A percentile compares a stretch with the other conserved stretches of the same genome.
These are phyloP conservation scores for Aspergillus sp. DNA, from an alignment of 2,329 filamentous ascomycete species.

Conservation along the genomic window DNA sequence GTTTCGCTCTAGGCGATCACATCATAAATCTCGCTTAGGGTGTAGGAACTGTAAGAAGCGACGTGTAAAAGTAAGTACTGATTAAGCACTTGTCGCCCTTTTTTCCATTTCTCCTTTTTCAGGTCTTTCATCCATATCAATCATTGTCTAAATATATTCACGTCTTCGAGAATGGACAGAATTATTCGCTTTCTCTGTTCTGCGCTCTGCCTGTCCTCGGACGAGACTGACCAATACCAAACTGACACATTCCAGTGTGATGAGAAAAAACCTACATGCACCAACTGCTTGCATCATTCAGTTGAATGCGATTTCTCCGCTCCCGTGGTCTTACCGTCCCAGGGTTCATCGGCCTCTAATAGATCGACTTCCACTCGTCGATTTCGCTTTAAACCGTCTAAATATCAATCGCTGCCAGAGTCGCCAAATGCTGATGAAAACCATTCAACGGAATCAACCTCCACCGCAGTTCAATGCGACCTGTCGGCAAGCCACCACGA, in stretches of 20 bases:
- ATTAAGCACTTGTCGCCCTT: too few relatives aligned
- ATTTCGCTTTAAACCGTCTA: conserved; percentile 22
- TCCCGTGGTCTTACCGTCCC: background rate
- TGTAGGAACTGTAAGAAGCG: conserved; percentile 35
- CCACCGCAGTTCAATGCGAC: conserved; percentile 18
- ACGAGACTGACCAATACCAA: background rate
- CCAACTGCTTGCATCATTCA: conserved; percentile 29
- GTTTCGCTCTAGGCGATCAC: conserved; percentile 27
- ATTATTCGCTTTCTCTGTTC: background rate
- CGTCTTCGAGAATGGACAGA: background rate
- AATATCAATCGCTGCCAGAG: conserved; percentile 13
- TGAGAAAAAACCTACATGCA: conserved; percentile 32
- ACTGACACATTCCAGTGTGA: conserved; percentile 30
- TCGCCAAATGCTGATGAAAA: conserved; percentile 2
- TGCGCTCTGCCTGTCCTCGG: conserved; percentile 4
- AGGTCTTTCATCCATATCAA: background rate
- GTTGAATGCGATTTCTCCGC: conserved; percentile 27
- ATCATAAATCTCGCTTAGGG: conserved; percentile 35
- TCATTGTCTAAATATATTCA: background rate
- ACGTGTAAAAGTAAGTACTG: conserved; percentile 33
- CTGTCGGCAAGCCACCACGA: conserved; percentile 7
- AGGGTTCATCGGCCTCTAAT: conserved; percentile 1
- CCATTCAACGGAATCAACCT: background rate
- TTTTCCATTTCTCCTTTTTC: background rate
- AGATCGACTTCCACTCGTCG: conserved; percentile 2